Evolutionary conservation across 805 yeast species (phyloP), one percentile per base, ranked within the genome.

Genomic region (Yamadazyma endophytica): DNA sequence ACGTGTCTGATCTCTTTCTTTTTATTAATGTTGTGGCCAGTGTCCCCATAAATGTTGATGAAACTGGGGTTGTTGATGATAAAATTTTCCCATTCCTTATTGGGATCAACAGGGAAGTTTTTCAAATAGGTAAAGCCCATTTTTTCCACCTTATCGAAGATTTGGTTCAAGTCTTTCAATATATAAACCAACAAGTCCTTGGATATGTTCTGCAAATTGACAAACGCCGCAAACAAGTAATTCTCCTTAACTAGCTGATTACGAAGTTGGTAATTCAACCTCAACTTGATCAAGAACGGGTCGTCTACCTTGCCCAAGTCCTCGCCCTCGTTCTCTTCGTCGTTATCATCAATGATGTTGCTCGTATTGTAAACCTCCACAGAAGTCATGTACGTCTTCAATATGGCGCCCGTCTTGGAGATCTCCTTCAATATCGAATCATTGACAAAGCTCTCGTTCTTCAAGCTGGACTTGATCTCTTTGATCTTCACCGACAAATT

Each of bases 391-490:
- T 58, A 66, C 24, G 42, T 39, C 20, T 46, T 53, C 33, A 80
- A 51, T 19, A 76, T 75, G 24, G 58, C 54, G 34, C 79, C 81
- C 2, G 95, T 81, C 34, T 73, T 75, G 32, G 69, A 69, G 35
- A 82, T 71, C 52, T 65, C 70, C 28, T 48, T 61, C 9, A 55
- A 36, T 17, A 65, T 39, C 6, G 52, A 49, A 13, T 52, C 44
- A 38, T 63, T 64, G 16, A 67, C 61, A 42, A 65, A 65, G 2
- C 65, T 52, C 13, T 65, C 70, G 42, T 65, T 64, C 33, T 54
- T 60, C 37, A 65, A 48, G 18, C 64, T 51, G 5, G 59, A 44
- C 44, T 47, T 62, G 41, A 65, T 64, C 40, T 65, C 72, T 38
- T 61, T 63, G 40, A 65, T 65, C 32, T 65, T 65, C 36, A 44